These are phyloP conservation scores for Sphaerulina musiva DNA, from an alignment of 2,329 filamentous ascomycete genomes.

Conservation along the genomic window DNA sequence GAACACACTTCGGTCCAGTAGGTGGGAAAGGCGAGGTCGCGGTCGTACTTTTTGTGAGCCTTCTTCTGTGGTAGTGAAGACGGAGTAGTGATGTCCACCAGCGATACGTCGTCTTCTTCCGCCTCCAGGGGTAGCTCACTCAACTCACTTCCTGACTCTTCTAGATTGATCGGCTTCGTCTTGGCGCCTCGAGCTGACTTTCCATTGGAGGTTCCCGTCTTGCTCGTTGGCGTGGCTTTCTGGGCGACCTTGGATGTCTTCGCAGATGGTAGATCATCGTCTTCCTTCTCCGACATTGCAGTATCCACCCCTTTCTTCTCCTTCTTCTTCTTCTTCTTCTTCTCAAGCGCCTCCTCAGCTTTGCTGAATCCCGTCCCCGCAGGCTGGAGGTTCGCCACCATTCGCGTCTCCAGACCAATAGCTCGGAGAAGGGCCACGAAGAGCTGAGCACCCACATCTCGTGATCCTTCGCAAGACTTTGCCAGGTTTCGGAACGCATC, in stretches of 20 bases:
- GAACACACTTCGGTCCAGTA: slow-evolving; percentile 94
- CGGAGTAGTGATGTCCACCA: slow-evolving; percentile 51
- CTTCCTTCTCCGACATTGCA: slow-evolving; percentile 3
- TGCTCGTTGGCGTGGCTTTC: slow-evolving; percentile 12
- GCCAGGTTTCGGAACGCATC: slow-evolving; percentile 65
- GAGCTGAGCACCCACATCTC: slow-evolving; percentile 81
- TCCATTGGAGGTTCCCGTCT: slow-evolving; percentile 21
- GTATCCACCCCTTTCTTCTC: slow-evolving; percentile 33
- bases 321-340: slow-evolving; percentile 35
- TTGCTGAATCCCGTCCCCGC: slow-evolving; percentile 88
- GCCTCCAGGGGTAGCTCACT: slow-evolving; percentile 39
- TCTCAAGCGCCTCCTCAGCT: slow-evolving; percentile 64
- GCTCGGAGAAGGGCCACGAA: slow-evolving; percentile 80
- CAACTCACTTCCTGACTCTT: slow-evolving; percentile 45
- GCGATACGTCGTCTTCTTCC: slow-evolving; percentile 54
- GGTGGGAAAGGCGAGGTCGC: slow-evolving; percentile 72
- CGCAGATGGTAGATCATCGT: slow-evolving; percentile 7
- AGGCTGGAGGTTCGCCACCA: slow-evolving; percentile 80
- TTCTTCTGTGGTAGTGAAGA: slow-evolving; percentile 38
- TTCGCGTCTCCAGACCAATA: slow-evolving; percentile 71
- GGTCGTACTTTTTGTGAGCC: slow-evolving; percentile 54
- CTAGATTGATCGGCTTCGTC: slow-evolving; percentile 39
- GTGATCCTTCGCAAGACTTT: slow-evolving; percentile 66
- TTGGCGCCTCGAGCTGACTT: slow-evolving; percentile 30
- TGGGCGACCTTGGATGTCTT: slow-evolving; percentile 18